Evolutionary conservation across 495 filamentous ascomycete species (phyloP).

Genomic region (Aspergillus panamensis): DNA sequence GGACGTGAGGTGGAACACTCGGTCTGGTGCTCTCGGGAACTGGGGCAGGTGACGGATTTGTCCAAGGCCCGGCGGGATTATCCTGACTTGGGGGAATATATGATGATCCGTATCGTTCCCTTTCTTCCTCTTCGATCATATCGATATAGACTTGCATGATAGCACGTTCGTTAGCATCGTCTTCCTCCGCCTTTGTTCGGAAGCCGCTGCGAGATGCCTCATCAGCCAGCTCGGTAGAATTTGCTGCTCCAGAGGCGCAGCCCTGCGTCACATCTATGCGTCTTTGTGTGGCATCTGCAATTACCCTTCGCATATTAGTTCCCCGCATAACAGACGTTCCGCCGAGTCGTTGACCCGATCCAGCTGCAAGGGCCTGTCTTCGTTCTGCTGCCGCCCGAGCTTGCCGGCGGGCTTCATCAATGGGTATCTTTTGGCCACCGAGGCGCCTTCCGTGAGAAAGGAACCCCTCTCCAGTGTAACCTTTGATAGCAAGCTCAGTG

Average conservation of each 20-base stretch:
- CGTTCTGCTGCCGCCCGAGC: slow-evolving; percentile 76
- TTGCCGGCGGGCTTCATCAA: slow-evolving; percentile 71
- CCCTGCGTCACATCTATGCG: slow-evolving; percentile 65
- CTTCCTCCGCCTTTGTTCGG: slow-evolving; percentile 79
- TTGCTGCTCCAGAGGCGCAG: slow-evolving; percentile 68
- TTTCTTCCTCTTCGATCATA: slow-evolving; percentile 79
- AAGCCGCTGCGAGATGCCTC: slow-evolving; percentile 71
- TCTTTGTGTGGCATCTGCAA: slow-evolving; percentile 68
- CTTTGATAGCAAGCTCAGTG: slow-evolving; percentile 66
- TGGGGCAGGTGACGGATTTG: slow-evolving; percentile 25
- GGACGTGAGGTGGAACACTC: slow-evolving; percentile 3
- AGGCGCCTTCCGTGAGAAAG: slow-evolving; percentile 69
- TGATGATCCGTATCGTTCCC: slow-evolving; percentile 61
- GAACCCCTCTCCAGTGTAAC: slow-evolving; percentile 92
- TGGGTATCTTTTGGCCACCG: slow-evolving; percentile 62
- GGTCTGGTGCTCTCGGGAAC: slow-evolving; percentile 24
- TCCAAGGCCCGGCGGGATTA: slow-evolving; percentile 55
- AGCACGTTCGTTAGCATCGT: slow-evolving; percentile 86
- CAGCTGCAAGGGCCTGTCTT: slow-evolving; percentile 52
- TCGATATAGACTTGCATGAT: slow-evolving; percentile 86
- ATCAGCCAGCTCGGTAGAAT: slow-evolving; percentile 57
- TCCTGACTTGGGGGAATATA: slow-evolving; percentile 62
- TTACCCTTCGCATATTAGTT: slow-evolving; percentile 69
- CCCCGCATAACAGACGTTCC: slow-evolving; percentile 60
- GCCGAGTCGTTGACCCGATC: slow-evolving; percentile 72